A percentile compares a stretch with the other conserved stretches of the same genome.
Evolutionary conservation across 2,329 filamentous ascomycete genomes (phyloP).

Genomic region (Trichophyton benhamiae): DNA sequence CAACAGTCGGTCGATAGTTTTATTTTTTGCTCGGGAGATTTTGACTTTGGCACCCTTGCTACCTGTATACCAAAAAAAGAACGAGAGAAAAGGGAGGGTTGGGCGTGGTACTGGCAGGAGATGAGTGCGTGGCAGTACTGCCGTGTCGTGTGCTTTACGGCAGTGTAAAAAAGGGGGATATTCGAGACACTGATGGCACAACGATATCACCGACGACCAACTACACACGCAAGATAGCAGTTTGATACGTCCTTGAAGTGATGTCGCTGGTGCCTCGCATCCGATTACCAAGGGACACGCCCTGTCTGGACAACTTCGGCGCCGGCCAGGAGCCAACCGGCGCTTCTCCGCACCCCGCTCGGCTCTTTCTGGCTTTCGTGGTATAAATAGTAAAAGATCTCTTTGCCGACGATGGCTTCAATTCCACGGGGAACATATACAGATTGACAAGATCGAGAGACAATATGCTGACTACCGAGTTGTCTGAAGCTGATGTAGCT

Average conservation of each 20-base stretch:
- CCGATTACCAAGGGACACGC: background rate
- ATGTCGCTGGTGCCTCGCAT: too few relatives aligned
- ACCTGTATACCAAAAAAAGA: background rate
- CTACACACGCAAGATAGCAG: too few relatives aligned
- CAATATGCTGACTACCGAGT: conserved; percentile 28
- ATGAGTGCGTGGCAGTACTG: background rate
- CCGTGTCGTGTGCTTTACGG: background rate
- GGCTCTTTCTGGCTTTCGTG: background rate
- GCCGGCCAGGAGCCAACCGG: background rate
- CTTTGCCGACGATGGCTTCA: too few relatives aligned
- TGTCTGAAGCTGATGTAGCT: conserved; percentile 41
- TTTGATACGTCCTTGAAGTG: too few relatives aligned
- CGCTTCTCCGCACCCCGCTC: conserved; percentile 8
- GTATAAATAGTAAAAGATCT: conserved; percentile 6
- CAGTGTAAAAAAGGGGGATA: background rate
- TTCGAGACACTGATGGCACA: too few relatives aligned
- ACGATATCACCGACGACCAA: too few relatives aligned
- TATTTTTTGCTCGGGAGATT: conserved; percentile 16
- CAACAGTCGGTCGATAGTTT: conserved; percentile 34
- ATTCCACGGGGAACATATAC: background rate
- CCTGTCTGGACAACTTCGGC: background rate
- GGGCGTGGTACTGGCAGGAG: background rate
- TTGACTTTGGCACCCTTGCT: background rate
- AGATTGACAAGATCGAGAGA: background rate
- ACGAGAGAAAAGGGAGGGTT: background rate